phyloP scores from a whole-genome alignment of 768 basidiomycete species.

The Boletellus emodensis region DNA sequence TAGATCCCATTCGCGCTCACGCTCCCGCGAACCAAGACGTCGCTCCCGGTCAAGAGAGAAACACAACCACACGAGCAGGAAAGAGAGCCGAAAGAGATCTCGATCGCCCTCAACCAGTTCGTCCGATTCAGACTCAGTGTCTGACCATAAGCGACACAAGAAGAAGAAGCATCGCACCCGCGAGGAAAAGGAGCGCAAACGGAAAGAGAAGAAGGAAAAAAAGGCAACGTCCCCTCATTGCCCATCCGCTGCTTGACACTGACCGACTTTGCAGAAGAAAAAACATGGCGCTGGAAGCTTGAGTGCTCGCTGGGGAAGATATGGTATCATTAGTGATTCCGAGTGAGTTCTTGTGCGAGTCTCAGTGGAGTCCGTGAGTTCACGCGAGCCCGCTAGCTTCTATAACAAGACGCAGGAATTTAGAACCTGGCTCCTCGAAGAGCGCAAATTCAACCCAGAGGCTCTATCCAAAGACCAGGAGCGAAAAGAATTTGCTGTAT shows the following conservation, averaged over 20 bases:
- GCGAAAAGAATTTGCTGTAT: conserved; percentile 79
- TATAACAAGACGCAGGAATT: conserved; percentile 85
- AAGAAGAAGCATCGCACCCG: conserved; percentile 46
- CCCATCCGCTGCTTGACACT: background rate
- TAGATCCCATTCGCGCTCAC: conserved; percentile 24
- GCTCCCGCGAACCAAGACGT: conserved; percentile 24
- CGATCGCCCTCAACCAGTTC: conserved; percentile 41
- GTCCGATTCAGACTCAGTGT: conserved; percentile 32
- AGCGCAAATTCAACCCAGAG: conserved; percentile 88
- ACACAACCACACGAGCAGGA: conserved; percentile 18
- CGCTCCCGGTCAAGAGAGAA: conserved; percentile 36
- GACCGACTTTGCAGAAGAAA: conserved; percentile 48
- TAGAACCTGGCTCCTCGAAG: conserved; percentile 89
- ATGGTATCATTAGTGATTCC: conserved; percentile 78
- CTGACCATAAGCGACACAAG: conserved; percentile 37
- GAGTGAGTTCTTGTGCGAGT: conserved; percentile 54
- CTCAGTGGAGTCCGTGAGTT: conserved; percentile 6
- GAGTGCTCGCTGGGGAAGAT: conserved; percentile 77
- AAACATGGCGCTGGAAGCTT: conserved; percentile 45
- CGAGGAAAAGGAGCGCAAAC: conserved; percentile 48
- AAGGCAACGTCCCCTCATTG: conserved; percentile 40
- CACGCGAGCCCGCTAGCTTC: conserved; percentile 46
- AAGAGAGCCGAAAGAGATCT: conserved; percentile 31
- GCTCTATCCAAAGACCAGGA: conserved; percentile 80
- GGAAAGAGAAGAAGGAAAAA: conserved; percentile 68